Base-by-base conservation (phyloP, 345 rosid species). In the Reutealis trisperma region DNA sequence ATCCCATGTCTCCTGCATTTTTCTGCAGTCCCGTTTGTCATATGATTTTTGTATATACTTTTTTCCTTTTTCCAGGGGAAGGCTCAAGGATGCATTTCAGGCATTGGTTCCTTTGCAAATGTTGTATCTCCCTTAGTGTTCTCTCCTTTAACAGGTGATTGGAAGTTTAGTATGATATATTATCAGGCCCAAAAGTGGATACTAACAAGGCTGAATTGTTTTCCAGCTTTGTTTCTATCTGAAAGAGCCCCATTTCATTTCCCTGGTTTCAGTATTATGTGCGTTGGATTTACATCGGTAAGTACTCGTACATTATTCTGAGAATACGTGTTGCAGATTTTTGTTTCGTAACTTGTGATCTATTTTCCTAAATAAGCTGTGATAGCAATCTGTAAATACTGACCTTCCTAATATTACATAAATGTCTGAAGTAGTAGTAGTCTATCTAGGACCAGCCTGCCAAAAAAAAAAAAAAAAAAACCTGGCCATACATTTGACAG, bases 181-280 rank as follows among this genome's bases (percentile, higher is more conserved):
- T 59, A 4, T 18, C 8, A 9, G 25, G 12, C 70, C 51, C 6
- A 54, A 34, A 21, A 42, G 30, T 65, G 4, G 27, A 41, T n/a
- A 63, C 75, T 84, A 30, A 83, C 58, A 14, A 55, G 15, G 34
- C 51, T 55, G 18, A 59, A 34, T 9, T 81, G 73, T 75, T 47
- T 47, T 47, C 51, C 90, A 95, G 99, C 94, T 61, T 72, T 92
- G 85, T 93, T 95, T 90, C 85, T 95, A 25, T 95, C 99, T 1
- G 93, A 89, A 8, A 71, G 75, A 70, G 95, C 98, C 32, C 98
- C 99, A 15, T 91, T 95, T 74, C 5, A 82, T 58, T 93, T 95
- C 83, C 98, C 94, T 34, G 99, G 99, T 60, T 93, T 95, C 85
- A 95, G 99, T 81, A 88, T 95, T 27, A 87, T 91, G 98, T 91